Conservation (phyloP, 495 filamentous ascomycete species). For the Tuber aestivum region DNA sequence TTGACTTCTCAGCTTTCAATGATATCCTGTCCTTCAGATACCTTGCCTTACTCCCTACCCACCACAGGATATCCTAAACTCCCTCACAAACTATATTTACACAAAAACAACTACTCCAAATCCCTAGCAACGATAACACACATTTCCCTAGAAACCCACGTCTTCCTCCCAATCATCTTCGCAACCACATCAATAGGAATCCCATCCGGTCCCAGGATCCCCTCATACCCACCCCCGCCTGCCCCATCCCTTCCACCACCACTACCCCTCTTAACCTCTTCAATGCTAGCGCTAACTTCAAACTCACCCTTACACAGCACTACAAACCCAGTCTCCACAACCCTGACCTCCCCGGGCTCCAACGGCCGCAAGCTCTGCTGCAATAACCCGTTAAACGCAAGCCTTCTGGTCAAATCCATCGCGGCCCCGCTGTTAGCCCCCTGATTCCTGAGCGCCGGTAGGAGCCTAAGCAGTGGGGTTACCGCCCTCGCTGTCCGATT, state of each 20-base stretch:
- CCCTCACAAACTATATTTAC: slow-evolving; percentile 5
- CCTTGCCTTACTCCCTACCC: not conserved
- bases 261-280: slow-evolving; percentile 56
- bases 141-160: slow-evolving; percentile 42
- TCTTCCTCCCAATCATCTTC: slow-evolving; percentile 40
- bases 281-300: slow-evolving; percentile 72
- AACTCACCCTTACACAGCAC: slow-evolving; percentile 73
- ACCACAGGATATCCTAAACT: not conserved
- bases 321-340: slow-evolving; percentile 59
- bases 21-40: not conserved
- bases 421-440: slow-evolving; percentile 54
- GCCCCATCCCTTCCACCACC: slow-evolving; percentile 8
- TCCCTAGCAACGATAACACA: slow-evolving; percentile 39
- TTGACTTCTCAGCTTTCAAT: not conserved
- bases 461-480: slow-evolving; percentile 66
- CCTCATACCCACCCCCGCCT: slow-evolving; percentile 9
- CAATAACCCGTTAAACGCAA: slow-evolving; percentile 77
- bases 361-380: slow-evolving; percentile 66
- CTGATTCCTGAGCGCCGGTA: slow-evolving; percentile 69
- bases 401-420: slow-evolving; percentile 73
- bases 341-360: slow-evolving; percentile 50
- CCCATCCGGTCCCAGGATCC: slow-evolving; percentile 25
- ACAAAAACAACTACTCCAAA: slow-evolving; percentile 29
- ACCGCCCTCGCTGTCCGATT: slow-evolving; percentile 67
- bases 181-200: slow-evolving; percentile 36